Percentiles rank a stretch among this genome's conserved stretches.
Evolutionary conservation across 441 rosid species (phyloP).

Genomic region (Pelargonium cotyledonis): DNA sequence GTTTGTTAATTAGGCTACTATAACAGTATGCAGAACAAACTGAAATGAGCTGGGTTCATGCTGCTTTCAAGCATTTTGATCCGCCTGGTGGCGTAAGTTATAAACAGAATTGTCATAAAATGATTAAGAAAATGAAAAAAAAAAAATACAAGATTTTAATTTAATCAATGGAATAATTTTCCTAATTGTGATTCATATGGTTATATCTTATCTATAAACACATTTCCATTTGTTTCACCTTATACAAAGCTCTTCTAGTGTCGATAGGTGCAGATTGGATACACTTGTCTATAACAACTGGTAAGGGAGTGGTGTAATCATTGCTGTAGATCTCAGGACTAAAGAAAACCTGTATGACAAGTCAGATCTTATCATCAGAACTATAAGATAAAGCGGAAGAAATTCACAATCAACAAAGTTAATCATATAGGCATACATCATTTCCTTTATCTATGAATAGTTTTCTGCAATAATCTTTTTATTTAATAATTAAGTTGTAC

Average conservation of each 20-base stretch:
- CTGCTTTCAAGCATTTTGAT: background rate
- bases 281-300: slow-evolving; percentile 90
- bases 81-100: background rate
- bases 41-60: background rate
- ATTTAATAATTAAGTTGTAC: background rate
- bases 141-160: no score
- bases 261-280: slow-evolving; percentile 98
- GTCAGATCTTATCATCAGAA: slow-evolving; percentile 17
- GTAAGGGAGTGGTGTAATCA: slow-evolving; percentile 71
- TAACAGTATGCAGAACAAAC: background rate
- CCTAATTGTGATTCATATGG: background rate
- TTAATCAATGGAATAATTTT: background rate
- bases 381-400: background rate
- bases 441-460: no score
- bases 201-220: background rate
- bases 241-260: slow-evolving; percentile 93
- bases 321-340: slow-evolving; percentile 92
- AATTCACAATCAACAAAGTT: slow-evolving; percentile 19
- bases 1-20: no score
- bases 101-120: background rate
- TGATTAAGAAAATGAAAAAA: background rate
- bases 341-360: slow-evolving; percentile 67
- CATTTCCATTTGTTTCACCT: slow-evolving; percentile 40
- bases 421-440: background rate
- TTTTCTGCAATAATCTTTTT: background rate